Conservation (phyloP, 2,329 filamentous ascomycete genomes). For the Neonectria magnoliae region DNA sequence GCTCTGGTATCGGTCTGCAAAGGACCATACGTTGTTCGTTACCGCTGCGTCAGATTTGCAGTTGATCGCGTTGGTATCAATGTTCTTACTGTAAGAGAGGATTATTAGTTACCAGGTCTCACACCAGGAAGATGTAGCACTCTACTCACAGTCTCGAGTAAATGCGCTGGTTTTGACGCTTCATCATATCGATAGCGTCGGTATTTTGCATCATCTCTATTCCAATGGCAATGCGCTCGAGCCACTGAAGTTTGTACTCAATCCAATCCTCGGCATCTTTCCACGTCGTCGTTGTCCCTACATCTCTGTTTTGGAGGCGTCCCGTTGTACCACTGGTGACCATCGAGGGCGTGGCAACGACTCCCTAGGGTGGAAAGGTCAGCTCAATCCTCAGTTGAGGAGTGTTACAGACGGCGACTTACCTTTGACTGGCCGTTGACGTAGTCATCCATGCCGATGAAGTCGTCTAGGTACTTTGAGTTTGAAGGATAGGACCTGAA, state of each 20-base stretch:
- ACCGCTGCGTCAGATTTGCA: conserved; percentile 8
- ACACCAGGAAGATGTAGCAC: neutral
- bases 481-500: conserved; percentile 6
- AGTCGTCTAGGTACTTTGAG: conserved; percentile 2
- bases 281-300: neutral
- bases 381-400: neutral
- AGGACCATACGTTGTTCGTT: conserved; percentile 18
- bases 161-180: conserved; percentile 20
- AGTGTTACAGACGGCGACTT: neutral
- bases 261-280: neutral
- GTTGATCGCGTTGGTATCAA: conserved; percentile 12
- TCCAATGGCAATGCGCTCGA: conserved; percentile 18
- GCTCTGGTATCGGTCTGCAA: conserved; percentile 13
- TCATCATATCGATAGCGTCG: neutral
- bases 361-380: neutral
- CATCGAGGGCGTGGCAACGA: neutral
- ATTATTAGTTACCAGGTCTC: neutral
- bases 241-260: neutral
- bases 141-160: conserved; percentile 7
- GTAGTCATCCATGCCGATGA: conserved; percentile 24
- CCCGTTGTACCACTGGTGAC: neutral
- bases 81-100: neutral
- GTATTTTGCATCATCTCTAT: conserved; percentile 15
- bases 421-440: conserved; percentile 20
- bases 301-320: neutral